Evolutionary conservation across 2,329 filamentous ascomycete species (phyloP).

Genomic region (Penicillium janthinellum): DNA sequence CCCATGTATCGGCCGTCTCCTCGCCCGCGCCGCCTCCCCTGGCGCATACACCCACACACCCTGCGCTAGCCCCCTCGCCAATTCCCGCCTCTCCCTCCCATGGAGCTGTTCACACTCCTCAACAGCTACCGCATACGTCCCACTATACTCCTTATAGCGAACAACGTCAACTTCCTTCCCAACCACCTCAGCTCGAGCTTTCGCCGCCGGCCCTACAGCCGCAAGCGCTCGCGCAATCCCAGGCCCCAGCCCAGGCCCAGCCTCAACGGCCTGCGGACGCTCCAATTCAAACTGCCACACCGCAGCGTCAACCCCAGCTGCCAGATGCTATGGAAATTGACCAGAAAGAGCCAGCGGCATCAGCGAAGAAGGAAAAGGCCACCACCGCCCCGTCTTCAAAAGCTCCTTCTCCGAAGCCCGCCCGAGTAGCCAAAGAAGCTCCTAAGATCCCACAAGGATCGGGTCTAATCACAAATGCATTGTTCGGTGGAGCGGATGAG

Average conservation of each 20-base stretch:
- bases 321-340: conserved; percentile 39
- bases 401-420: conserved; percentile 58
- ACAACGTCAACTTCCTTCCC: conserved; percentile 28
- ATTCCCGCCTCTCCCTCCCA: conserved; percentile 28
- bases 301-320: conserved; percentile 16
- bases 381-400: conserved; percentile 55
- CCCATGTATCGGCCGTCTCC: conserved; percentile 28
- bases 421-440: conserved; percentile 55
- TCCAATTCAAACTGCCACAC: conserved; percentile 19
- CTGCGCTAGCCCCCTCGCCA: conserved; percentile 27
- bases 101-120: conserved; percentile 21
- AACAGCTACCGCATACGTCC: conserved; percentile 15
- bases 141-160: conserved; percentile 26
- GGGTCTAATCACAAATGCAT: conserved; percentile 63
- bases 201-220: conserved; percentile 21
- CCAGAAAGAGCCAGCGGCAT: conserved; percentile 28
- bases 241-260: conserved; percentile 21
- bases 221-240: conserved; percentile 21
- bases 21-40: conserved; percentile 32
- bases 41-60: conserved; percentile 27
- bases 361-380: conserved; percentile 46
- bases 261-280: conserved; percentile 11
- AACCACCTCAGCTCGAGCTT: conserved; percentile 25
- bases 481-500: conserved; percentile 56
- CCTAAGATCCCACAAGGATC: conserved; percentile 63